Base-by-base conservation (phyloP, 1,284 basidiomycete genomes). In the Melampsora abietis-canadensis region DNA sequence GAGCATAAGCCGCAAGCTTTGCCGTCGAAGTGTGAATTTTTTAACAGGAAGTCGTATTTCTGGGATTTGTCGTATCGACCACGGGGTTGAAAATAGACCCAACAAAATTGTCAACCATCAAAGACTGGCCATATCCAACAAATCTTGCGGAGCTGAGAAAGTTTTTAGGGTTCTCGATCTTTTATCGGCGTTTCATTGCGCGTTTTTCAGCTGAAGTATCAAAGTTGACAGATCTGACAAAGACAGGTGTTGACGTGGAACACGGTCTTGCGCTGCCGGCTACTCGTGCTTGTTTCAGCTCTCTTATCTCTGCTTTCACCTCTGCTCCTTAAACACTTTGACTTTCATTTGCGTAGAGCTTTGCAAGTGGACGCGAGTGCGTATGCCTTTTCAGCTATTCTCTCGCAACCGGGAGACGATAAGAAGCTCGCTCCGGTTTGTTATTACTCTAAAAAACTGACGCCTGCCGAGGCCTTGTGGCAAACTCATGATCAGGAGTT, bases 301-400 rank as follows among this genome's bases (percentile, higher is more conserved):
- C 19, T 19, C 17, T 62, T 6, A 62, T 27, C 2, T 0, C 7
- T 14, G 24, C 19, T 2, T 62, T 62, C 31, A 27, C 60, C 5
- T 27, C 24, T 31, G 24, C 60, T 19, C 21, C 27, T 62, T 5
- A 19, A 30, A 6, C 60, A 62, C 17, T 27, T 62, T 19, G 24
- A 62, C 34, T 62, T 62, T 34, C 30, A 62, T 31, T 6, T 8
- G 19, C 60, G 24, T 4, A 6, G 31, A 14, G 60, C 34, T 12
- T 62, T 81, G 37, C 83, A 85, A 10, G 61, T 37, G n/a, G 64
- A 19, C 64, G 77, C 62, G 19, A 77, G 70, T 1, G 69, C 69
- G 46, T 77, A 61, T 63, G 76, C 77, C 0, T n/a, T 76, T 10
- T 40, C 76, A 4, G 77, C 51, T 4, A 69, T 78, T 17, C 24